Evolutionary conservation across 768 basidiomycete genomes (phyloP), one percentile per base, ranked within the genome.

Genomic region (Hygrophoropsis aurantiaca): DNA sequence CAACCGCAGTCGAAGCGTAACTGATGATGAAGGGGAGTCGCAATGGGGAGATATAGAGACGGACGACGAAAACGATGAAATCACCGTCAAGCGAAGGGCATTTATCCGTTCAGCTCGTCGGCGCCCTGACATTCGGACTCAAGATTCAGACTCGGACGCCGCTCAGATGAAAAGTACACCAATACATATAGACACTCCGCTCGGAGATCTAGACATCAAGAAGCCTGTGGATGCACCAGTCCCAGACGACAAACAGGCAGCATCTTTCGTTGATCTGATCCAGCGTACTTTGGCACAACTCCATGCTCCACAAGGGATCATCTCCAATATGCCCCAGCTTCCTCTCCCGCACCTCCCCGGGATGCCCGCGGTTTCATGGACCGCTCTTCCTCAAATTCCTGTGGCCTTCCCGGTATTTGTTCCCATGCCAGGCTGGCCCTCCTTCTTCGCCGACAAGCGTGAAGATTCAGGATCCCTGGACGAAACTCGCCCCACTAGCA

Each of bases 381-480:
- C 61, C 37, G 75, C 77, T 21, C 59, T 86, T 13, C 82, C 83
- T 4, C 84, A 85, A 51, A 74, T 87, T 47, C 85, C 85, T 2
- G 73, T 87, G 67, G 85, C 87, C 11, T 90, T 92, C 76, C 88
- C 90, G 15, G 77, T 90, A 19, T 78, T 84, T 49, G 81, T 90
- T 13, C 87, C 90, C 3, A 65, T 77, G 60, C 79, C 85, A 25
- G 74, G 71, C 18, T 85, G 81, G 81, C 75, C 81, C 1, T 77
- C 82, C 15, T 80, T 89, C 64, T 70, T 84, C 46, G 77, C 81
- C 44, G 80, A 72, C 7, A 68, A 68, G 45, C 69, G 64, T 26
- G 71, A 78, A n/a, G 62, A 56, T 24, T 50, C 55, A 9, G 68
- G 69, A 35, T 66, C 67, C 23, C 69, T 73, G 42, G 60, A 50